phyloP scores from a whole-genome alignment of 495 filamentous ascomycete species.

The Lasiosphaeris hirsuta region DNA sequence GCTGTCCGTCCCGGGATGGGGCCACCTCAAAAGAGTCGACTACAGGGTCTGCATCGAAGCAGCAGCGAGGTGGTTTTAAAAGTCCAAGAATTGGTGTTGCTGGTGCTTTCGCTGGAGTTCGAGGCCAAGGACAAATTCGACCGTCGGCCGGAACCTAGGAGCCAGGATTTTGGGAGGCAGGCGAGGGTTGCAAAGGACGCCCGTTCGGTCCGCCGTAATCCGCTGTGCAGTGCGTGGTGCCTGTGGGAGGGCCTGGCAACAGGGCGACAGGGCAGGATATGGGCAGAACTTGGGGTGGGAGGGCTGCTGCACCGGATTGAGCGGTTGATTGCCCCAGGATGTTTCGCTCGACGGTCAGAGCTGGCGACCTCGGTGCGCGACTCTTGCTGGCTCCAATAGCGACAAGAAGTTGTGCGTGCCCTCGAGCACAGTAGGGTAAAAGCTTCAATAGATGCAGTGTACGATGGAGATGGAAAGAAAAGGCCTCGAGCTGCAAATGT shows the following conservation, averaged over 20 bases:
- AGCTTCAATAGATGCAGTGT: background rate
- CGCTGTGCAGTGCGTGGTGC: conserved; percentile 12
- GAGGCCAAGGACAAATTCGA: too few species aligned
- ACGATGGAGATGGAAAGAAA: background rate
- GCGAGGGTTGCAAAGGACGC: background rate
- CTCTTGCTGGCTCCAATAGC: conserved; percentile 11
- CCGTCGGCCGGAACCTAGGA: too few species aligned
- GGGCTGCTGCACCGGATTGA: conserved; percentile 9
- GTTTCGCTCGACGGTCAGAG: conserved; percentile 8
- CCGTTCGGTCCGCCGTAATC: conserved; percentile 4
- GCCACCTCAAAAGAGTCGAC: background rate
- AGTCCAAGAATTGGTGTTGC: background rate
- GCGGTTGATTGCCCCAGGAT: conserved; percentile 1
- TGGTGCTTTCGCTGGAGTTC: too few species aligned
- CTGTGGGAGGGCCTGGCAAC: conserved; percentile 17
- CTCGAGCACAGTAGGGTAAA: background rate
- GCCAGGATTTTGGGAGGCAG: too few species aligned
- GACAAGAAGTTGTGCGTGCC: background rate
- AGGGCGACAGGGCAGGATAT: background rate
- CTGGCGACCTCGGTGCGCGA: background rate
- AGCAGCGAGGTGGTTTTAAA: background rate
- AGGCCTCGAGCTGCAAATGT: background rate
- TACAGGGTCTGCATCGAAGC: conserved; percentile 1
- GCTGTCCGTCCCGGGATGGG: background rate
- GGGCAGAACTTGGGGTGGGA: conserved; percentile 11